Evolutionary conservation across 164 flowering plant genomes (phyloP).

Genomic region (Brasenia schreberi): DNA sequence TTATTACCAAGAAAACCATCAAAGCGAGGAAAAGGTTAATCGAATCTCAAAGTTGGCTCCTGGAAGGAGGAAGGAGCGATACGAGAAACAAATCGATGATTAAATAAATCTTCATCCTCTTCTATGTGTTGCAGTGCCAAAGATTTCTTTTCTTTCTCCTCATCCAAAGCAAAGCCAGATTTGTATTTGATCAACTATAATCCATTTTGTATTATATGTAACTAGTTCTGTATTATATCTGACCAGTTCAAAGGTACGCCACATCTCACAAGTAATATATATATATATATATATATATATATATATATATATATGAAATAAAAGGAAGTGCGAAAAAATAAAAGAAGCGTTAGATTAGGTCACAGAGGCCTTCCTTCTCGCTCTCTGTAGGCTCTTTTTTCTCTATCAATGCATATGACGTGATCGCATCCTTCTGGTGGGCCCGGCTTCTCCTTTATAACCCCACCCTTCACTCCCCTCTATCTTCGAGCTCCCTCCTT

Average conservation of each 20-base stretch:
- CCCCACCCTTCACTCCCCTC: conserved; percentile 1
- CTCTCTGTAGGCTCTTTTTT: background rate
- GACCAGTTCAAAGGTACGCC: background rate
- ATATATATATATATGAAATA: background rate
- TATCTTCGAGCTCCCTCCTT: background rate
- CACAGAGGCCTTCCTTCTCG: background rate
- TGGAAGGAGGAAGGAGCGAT: too few relatives aligned
- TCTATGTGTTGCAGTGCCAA: too few relatives aligned
- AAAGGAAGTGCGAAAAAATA: background rate
- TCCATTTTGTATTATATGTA: background rate
- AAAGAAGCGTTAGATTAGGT: background rate
- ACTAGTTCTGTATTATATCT: background rate
- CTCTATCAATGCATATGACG: background rate
- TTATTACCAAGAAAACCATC: too few relatives aligned
- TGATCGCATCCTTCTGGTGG: background rate
- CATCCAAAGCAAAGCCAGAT: too few relatives aligned
- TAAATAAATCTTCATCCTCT: too few relatives aligned
- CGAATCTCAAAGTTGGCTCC: too few relatives aligned
- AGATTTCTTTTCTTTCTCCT: too few relatives aligned
- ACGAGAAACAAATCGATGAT: too few relatives aligned
- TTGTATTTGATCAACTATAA: too few relatives aligned
- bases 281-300: too few relatives aligned
- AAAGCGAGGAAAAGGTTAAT: too few relatives aligned
- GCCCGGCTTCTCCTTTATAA: background rate
- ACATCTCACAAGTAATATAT: too few relatives aligned